Evolutionary conservation across 805 yeast species (phyloP).

Genomic region (Brettanomyces custersianus): DNA sequence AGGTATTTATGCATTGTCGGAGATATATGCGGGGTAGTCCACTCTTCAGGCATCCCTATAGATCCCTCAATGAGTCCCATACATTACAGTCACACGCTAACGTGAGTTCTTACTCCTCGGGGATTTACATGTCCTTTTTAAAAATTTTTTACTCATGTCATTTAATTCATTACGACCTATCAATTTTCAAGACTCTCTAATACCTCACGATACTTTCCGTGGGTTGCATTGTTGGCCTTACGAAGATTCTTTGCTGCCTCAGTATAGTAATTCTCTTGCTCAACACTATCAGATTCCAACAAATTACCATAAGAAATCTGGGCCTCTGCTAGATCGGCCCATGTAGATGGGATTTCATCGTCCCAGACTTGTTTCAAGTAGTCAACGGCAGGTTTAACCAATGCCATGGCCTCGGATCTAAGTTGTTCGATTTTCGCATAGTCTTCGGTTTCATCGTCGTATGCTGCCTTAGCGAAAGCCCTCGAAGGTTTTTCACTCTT

Average conservation of each 20-base stretch:
- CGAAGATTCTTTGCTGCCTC: conserved; percentile 61
- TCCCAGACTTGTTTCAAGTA: conserved; percentile 53
- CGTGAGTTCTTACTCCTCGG: too few species aligned
- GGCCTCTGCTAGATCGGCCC: conserved; percentile 85
- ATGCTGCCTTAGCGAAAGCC: conserved; percentile 46
- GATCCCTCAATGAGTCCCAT: too few species aligned
- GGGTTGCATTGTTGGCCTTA: conserved; percentile 72
- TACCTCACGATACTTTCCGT: conserved; percentile 62
- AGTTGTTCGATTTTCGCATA: conserved; percentile 32
- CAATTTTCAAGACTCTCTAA: conserved; percentile 33
- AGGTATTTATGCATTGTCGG: too few species aligned
- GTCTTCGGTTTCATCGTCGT: conserved; percentile 32
- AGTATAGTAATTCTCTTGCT: conserved; percentile 58
- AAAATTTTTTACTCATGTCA: too few species aligned
- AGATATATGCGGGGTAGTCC: too few species aligned
- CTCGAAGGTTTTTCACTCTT: conserved; percentile 56
- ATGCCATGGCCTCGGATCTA: conserved; percentile 37
- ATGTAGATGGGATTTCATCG: conserved; percentile 67
- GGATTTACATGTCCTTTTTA: too few species aligned
- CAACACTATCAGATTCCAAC: conserved; percentile 50
- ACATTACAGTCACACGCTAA: too few species aligned
- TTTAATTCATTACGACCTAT: too few species aligned
- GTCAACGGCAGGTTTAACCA: conserved; percentile 44
- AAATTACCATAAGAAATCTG: conserved; percentile 71
- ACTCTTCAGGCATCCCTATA: too few species aligned